Base-by-base conservation (phyloP, 306 rosid genomes). In the Malus sylvestris region DNA sequence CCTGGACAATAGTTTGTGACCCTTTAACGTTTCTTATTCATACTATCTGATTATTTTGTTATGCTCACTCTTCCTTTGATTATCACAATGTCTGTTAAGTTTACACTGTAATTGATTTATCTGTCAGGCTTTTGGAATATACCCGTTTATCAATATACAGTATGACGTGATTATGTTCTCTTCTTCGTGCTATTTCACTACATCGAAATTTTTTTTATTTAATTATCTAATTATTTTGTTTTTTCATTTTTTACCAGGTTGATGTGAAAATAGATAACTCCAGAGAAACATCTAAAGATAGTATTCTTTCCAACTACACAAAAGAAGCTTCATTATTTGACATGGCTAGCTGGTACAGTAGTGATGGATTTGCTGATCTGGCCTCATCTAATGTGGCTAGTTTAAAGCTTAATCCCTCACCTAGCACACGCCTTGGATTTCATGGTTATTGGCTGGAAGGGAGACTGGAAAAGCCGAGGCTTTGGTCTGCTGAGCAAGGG, bases 401-500 rank as follows among this genome's bases (percentile, higher is more conserved):
- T 27, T 27, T 27, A 27, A 27, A 27, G 27, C 27, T 27, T 27
- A 27, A 27, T 27, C 27, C 27, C 27, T 27, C 27, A 27, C 27
- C 27, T 27, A 27, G 27, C 2, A 27, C 27, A 27, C 27, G 2
- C 27, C 27, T 27, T 27, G 27, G 27, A 27, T 27, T 27, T 27
- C 27, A 27, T 27, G 27, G 27, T 27, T 27, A 27, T 27, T 27
- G 27, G 27, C 27, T 27, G 27, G 27, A 27, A 27, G 27, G 27
- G 27, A 27, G 27, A 27, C 27, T 27, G 2, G 27, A 27, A 27
- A 79, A 74, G 59, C 96, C 98, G 60, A 92, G 81, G 85, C 93
- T 90, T 81, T 92, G 98, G 98, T 94, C 98, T 71, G 96, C 98
- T 30, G 97, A 92, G 90, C 86, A 92, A 81, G 90, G 71, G 75